A percentile compares a stretch with the other conserved stretches of the same genome.
These are phyloP conservation scores for Syzygium grande DNA, from an alignment of 345 rosid species.

Conservation along the genomic window DNA sequence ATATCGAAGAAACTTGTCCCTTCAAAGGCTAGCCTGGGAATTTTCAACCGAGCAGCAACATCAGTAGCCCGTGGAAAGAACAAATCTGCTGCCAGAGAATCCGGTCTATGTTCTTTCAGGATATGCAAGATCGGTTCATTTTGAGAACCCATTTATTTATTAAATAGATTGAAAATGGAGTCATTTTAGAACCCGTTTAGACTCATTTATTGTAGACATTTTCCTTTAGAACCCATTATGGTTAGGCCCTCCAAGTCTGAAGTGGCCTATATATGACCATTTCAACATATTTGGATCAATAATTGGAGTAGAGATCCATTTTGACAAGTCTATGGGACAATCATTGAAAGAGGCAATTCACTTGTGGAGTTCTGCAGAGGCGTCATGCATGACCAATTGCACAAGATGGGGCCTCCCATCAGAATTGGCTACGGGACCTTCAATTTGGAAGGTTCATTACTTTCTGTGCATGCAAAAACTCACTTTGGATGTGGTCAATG, in stretches of 20 bases:
- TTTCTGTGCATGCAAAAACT: not conserved
- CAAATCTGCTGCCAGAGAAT: slow-evolving; percentile 30
- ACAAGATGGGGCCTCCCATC: not conserved
- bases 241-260: too few species aligned
- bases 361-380: not conserved
- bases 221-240: too few species aligned
- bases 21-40: slow-evolving; percentile 26
- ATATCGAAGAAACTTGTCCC: slow-evolving; percentile 30
- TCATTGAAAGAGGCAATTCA: not conserved
- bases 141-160: too few species aligned
- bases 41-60: slow-evolving; percentile 10
- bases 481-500: not conserved
- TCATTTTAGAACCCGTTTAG: too few species aligned
- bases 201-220: too few species aligned
- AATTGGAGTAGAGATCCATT: too few species aligned
- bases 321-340: not conserved
- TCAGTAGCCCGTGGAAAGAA: slow-evolving; percentile 21
- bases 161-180: too few species aligned
- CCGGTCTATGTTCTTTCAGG: slow-evolving; percentile 11
- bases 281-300: too few species aligned
- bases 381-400: not conserved
- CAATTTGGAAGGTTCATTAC: not conserved
- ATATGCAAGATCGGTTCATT: not conserved
- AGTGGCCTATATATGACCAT: too few species aligned
- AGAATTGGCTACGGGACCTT: not conserved